A percentile compares a stretch with the other conserved stretches of the same genome.
These are phyloP conservation scores for Cladochytrium replicatum DNA, from an alignment of 192 early-diverging fungal species.

Conservation along the genomic window DNA sequence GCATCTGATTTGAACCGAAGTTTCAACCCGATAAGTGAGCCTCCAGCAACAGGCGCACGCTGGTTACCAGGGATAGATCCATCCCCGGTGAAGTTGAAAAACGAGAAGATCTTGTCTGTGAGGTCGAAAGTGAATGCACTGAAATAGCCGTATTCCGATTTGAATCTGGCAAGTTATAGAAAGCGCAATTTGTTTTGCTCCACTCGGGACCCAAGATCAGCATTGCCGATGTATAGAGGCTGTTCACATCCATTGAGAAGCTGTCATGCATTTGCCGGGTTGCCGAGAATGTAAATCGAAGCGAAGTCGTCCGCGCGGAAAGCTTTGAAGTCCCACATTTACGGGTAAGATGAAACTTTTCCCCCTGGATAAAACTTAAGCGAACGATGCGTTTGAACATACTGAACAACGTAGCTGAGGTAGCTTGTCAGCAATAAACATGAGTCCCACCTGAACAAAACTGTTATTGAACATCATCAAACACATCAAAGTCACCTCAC, in stretches of 20 bases:
- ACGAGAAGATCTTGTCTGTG: background rate
- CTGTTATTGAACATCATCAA: too few relatives aligned
- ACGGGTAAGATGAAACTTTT: too few relatives aligned
- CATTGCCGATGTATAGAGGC: slow-evolving; percentile 2
- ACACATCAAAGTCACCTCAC: too few relatives aligned
- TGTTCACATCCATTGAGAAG: background rate
- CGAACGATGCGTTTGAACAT: background rate
- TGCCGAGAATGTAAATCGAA: slow-evolving; percentile 4
- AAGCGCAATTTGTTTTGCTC: background rate
- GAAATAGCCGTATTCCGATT: slow-evolving; percentile 13
- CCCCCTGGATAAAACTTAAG: background rate
- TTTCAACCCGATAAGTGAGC: too few relatives aligned
- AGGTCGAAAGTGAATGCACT: background rate
- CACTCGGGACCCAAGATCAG: background rate
- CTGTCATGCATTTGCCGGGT: background rate
- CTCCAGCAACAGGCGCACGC: too few relatives aligned
- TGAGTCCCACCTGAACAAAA: too few relatives aligned
- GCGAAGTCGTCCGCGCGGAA: too few relatives aligned
- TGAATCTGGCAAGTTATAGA: background rate
- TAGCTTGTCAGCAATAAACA: slow-evolving; percentile 8
- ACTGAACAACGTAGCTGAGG: slow-evolving; percentile 8
- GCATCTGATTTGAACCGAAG: too few relatives aligned
- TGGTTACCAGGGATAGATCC: background rate
- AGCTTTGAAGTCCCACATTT: too few relatives aligned
- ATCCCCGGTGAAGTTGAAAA: slow-evolving; percentile 5